Evolutionary conservation across 2,329 filamentous ascomycete genomes (phyloP).

Genomic region (Erysiphe neolycopersici): DNA sequence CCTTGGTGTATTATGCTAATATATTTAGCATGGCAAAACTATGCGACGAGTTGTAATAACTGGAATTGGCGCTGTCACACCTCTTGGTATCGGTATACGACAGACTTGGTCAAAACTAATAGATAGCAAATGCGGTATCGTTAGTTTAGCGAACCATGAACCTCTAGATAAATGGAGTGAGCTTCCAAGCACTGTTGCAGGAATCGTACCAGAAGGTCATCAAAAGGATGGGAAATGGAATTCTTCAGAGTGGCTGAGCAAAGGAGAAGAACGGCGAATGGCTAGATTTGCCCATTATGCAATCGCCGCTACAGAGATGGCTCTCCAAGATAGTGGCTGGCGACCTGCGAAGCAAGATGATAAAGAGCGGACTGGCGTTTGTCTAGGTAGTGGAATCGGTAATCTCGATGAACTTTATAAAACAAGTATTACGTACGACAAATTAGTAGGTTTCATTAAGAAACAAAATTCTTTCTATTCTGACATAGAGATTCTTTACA

Average conservation of each 20-base stretch:
- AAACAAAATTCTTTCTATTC: neutral
- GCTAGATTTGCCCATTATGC: constrained; percentile 85
- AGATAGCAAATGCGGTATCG: constrained; percentile 53
- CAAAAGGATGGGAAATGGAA: constrained; percentile 21
- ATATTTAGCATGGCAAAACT: constrained; percentile 1
- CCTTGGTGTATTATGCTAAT: no score
- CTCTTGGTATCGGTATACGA: constrained; percentile 53
- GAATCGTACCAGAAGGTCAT: constrained; percentile 39
- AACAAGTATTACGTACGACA: constrained; percentile 50
- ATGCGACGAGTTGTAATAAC: constrained; percentile 55
- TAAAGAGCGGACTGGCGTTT: constrained; percentile 60
- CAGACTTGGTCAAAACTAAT: constrained; percentile 61
- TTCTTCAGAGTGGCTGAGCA: constrained; percentile 25
- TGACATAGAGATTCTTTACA: constrained; percentile 14
- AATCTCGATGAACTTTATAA: constrained; percentile 78
- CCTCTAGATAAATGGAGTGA: constrained; percentile 26
- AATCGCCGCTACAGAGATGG: constrained; percentile 64
- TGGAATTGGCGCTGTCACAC: constrained; percentile 57
- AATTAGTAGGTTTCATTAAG: constrained; percentile 25
- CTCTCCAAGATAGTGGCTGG: constrained; percentile 62
- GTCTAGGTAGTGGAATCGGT: constrained; percentile 83
- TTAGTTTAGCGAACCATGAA: constrained; percentile 36
- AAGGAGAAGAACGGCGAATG: constrained; percentile 43
- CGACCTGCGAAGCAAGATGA: constrained; percentile 22
- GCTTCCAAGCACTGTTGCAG: constrained; percentile 66